Percentiles rank a stretch among this genome's conserved stretches.
These are phyloP conservation scores for Aspergillus sp. DNA, from an alignment of 2,329 filamentous ascomycete genomes.

Conservation along the genomic window DNA sequence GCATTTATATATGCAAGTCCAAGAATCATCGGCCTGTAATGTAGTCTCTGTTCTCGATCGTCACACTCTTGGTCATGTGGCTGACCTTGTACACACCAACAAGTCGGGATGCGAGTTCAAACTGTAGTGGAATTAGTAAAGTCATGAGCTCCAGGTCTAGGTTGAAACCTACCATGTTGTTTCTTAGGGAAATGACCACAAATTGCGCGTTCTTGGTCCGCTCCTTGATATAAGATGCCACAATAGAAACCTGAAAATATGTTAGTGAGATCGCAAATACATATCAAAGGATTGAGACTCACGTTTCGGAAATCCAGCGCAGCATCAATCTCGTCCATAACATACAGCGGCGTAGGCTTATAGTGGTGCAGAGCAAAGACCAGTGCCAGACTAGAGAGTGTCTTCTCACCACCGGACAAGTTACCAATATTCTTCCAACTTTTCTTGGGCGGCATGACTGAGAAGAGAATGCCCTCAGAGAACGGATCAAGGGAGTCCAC, in stretches of 20 bases:
- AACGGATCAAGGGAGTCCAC: constrained; percentile 96
- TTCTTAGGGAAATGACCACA: constrained; percentile 94
- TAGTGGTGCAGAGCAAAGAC: constrained; percentile 99
- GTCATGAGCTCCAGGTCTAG: not conserved
- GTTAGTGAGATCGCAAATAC: constrained; percentile 11
- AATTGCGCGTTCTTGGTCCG: constrained; percentile 99
- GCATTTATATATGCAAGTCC: not conserved
- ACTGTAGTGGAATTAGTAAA: constrained; percentile 44
- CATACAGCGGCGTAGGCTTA: constrained; percentile 94
- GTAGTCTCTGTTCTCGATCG: constrained; percentile 81
- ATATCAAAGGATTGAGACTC: constrained; percentile 46
- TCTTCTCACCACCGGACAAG: constrained; percentile 95
- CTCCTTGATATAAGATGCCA: constrained; percentile 98
- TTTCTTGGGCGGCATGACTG: constrained; percentile 99
- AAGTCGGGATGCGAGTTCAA: constrained; percentile 90
- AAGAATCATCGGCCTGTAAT: constrained; percentile 46
- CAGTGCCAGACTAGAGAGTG: constrained; percentile 83
- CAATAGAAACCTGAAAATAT: constrained; percentile 75
- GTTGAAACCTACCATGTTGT: constrained; percentile 72
- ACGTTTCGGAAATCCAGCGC: constrained; percentile 97
- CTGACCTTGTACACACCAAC: constrained; percentile 99
- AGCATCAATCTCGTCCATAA: constrained; percentile 99
- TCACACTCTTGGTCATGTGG: constrained; percentile 94
- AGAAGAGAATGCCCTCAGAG: constrained; percentile 94
- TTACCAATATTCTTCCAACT: constrained; percentile 99